phyloP scores from a whole-genome alignment of 805 yeast genomes.

The Wickerhamomyces chaumierensis region DNA sequence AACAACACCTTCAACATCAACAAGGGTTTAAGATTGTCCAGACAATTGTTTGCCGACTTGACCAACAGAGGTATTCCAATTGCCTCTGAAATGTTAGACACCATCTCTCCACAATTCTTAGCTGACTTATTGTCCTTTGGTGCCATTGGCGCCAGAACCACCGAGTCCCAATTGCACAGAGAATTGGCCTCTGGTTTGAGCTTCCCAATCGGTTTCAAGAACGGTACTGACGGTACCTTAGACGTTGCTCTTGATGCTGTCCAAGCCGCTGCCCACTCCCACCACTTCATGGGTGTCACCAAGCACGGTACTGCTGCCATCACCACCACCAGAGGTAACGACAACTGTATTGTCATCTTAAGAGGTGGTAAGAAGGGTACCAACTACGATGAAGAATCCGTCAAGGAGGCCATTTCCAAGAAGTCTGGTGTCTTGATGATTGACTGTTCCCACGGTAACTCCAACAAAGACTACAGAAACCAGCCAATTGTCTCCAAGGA shows the following conservation, averaged over 20 bases:
- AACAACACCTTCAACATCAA: constrained; percentile 88
- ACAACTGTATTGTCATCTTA: constrained; percentile 79
- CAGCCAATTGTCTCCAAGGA: constrained; percentile 82
- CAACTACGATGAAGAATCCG: constrained; percentile 71
- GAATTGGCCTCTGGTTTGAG: constrained; percentile 94
- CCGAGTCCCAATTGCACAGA: constrained; percentile 95
- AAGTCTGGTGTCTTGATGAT: constrained; percentile 68
- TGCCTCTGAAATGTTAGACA: constrained; percentile 96
- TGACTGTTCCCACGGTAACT: constrained; percentile 96
- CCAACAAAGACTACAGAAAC: constrained; percentile 79
- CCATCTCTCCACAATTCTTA: constrained; percentile 92
- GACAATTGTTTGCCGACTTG: constrained; percentile 75
- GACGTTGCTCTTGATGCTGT: constrained; percentile 94
- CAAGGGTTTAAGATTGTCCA: constrained; percentile 83
- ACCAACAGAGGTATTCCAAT: constrained; percentile 73
- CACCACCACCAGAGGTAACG: constrained; percentile 90
- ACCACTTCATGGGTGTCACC: constrained; percentile 89
- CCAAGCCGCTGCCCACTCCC: constrained; percentile 85
- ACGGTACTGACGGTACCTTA: constrained; percentile 93
- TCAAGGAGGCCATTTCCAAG: constrained; percentile 38
- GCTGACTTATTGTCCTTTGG: constrained; percentile 91
- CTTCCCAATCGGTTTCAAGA: constrained; percentile 97
- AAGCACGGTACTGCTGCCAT: constrained; percentile 95
- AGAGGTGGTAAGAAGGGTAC: constrained; percentile 96
- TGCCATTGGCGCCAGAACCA: constrained; percentile 98